Evolutionary conservation across 1,284 basidiomycete genomes (phyloP).

Genomic region (Sanghuangporus weigelae): DNA sequence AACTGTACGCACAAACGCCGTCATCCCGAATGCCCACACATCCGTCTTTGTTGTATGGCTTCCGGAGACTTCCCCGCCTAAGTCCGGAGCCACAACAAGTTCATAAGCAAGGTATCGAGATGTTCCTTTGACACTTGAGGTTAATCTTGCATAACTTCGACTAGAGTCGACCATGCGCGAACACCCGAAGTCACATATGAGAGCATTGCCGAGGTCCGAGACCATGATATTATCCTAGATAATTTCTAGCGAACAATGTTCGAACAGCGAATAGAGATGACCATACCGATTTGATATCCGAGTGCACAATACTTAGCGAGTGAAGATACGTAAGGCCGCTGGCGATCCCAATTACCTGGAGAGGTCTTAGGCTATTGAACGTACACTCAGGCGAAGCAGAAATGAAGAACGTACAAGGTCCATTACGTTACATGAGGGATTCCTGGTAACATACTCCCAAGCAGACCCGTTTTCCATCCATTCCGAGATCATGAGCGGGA

Average conservation of each 20-base stretch:
- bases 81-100: background rate
- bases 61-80: background rate
- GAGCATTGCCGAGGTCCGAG: background rate
- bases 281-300: constrained; percentile 6
- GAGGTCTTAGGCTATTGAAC: background rate
- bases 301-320: background rate
- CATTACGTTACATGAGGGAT: background rate
- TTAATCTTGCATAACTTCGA: background rate
- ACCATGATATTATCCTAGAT: constrained; percentile 7
- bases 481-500: constrained; percentile 3
- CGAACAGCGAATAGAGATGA: background rate
- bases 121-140: background rate
- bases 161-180: background rate
- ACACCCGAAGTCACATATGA: constrained; percentile 9
- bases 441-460: background rate
- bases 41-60: constrained; percentile 1
- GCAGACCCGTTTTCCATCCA: constrained; percentile 10
- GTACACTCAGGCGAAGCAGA: too few species aligned
- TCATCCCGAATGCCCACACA: constrained; percentile 11
- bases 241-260: background rate
- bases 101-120: background rate
- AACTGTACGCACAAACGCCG: background rate
- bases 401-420: background rate
- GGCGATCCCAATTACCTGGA: background rate
- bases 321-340: background rate